Conservation (phyloP, 2,329 filamentous ascomycete species). For the Boeremia lycopersici region DNA sequence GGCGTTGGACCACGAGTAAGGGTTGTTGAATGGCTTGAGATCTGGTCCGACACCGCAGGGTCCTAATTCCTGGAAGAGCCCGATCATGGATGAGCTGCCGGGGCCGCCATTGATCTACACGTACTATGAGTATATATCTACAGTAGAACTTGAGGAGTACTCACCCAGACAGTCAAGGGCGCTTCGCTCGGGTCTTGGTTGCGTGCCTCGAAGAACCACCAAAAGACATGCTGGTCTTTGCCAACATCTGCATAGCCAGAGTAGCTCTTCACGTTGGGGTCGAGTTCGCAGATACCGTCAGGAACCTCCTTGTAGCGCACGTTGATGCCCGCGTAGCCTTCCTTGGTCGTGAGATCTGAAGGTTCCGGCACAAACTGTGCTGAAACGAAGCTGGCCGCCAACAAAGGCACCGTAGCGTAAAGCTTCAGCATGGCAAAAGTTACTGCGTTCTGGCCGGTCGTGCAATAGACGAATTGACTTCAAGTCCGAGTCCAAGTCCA, state of each 20-base stretch:
- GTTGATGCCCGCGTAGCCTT: slow-evolving; percentile 55
- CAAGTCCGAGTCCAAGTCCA: background rate
- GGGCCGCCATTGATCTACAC: slow-evolving; percentile 58
- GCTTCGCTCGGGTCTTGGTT: slow-evolving; percentile 57
- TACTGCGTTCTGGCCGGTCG: background rate
- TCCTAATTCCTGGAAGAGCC: slow-evolving; percentile 58
- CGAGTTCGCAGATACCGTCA: slow-evolving; percentile 61
- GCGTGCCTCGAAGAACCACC: slow-evolving; percentile 62
- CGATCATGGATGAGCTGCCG: slow-evolving; percentile 64
- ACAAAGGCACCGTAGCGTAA: slow-evolving; percentile 19
- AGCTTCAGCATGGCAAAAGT: slow-evolving; percentile 6
- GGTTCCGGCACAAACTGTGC: slow-evolving; percentile 55
- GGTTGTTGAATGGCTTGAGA: slow-evolving; percentile 61
- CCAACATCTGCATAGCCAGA: slow-evolving; percentile 62
- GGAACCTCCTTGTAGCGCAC: slow-evolving; percentile 65
- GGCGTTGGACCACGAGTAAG: slow-evolving; percentile 67
- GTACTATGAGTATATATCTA: background rate
- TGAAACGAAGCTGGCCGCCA: slow-evolving; percentile 25
- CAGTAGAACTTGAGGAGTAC: background rate
- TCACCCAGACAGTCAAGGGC: slow-evolving; percentile 62
- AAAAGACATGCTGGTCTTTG: slow-evolving; percentile 61
- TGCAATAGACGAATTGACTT: background rate
- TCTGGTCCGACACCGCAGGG: slow-evolving; percentile 59
- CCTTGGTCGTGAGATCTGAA: slow-evolving; percentile 51
- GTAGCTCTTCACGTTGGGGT: slow-evolving; percentile 62